Conservation (phyloP, 2,329 filamentous ascomycete genomes). For the Cytospora chrysosperma region DNA sequence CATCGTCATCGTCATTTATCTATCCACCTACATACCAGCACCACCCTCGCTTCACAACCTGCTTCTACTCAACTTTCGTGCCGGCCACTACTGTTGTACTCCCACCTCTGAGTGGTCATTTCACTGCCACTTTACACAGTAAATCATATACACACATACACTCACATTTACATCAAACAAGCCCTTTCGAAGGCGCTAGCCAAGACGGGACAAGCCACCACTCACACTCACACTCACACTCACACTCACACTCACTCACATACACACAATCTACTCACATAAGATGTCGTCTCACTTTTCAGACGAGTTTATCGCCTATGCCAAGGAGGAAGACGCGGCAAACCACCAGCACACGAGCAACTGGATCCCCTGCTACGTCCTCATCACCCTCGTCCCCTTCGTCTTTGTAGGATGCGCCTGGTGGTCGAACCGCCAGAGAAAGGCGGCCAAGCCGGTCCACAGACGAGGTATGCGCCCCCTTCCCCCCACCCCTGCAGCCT, state of each 20-base stretch:
- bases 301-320: slow-evolving; percentile 13
- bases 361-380: slow-evolving; percentile 15
- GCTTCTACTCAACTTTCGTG: no score
- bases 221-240: background rate
- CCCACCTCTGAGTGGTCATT: no score
- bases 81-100: no score
- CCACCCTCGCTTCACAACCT: no score
- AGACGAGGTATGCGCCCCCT: background rate
- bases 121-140: no score
- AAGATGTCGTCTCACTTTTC: slow-evolving; percentile 13
- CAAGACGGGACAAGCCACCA: no score
- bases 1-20: no score
- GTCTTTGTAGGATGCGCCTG: slow-evolving; percentile 5
- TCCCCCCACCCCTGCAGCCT: no score
- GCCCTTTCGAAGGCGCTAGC: no score
- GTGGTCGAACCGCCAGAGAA: slow-evolving; percentile 2
- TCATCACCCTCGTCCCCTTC: slow-evolving; percentile 14
- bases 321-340: slow-evolving; percentile 6
- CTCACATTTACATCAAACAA: no score
- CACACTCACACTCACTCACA: background rate
- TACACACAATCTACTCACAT: background rate
- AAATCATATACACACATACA: no score
- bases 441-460: background rate
- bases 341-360: slow-evolving; percentile 16
- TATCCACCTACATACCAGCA: background rate